Evolutionary conservation across 768 basidiomycete species (phyloP).

Genomic region (Xerocomus potaroensis): DNA sequence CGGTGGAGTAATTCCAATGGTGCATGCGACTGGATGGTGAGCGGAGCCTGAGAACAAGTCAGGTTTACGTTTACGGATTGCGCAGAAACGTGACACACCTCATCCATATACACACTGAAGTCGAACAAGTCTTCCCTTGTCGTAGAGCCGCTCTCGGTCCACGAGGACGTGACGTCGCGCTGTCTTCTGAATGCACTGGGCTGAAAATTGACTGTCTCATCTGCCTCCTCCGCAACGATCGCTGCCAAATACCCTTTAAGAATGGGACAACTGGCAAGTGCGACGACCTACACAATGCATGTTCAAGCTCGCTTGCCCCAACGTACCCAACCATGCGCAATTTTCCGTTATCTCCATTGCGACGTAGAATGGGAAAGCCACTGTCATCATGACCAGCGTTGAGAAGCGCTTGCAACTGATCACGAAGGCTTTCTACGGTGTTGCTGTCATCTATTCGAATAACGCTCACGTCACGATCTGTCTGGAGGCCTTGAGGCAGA

Average conservation of each 20-base stretch:
- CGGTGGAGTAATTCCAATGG: conserved; percentile 92
- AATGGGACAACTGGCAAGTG: neutral
- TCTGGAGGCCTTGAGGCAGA: conserved; percentile 37
- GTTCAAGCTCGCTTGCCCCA: conserved; percentile 89
- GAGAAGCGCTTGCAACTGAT: conserved; percentile 59
- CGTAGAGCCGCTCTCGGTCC: conserved; percentile 36
- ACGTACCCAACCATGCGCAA: conserved; percentile 84
- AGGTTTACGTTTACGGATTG: neutral
- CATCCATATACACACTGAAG: conserved; percentile 87
- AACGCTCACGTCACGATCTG: conserved; percentile 58
- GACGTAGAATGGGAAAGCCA: conserved; percentile 82
- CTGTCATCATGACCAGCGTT: conserved; percentile 64
- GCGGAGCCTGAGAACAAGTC: conserved; percentile 59
- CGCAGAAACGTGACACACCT: conserved; percentile 41
- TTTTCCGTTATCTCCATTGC: conserved; percentile 39
- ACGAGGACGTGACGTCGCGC: conserved; percentile 48
- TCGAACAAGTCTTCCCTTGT: conserved; percentile 57
- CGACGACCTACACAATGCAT: conserved; percentile 68
- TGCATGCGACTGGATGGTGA: conserved; percentile 78
- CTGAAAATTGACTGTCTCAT: conserved; percentile 65
- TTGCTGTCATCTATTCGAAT: conserved; percentile 72
- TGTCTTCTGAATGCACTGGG: conserved; percentile 38
- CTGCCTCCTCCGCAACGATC: conserved; percentile 69
- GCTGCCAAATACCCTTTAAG: conserved; percentile 37
- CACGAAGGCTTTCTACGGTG: conserved; percentile 71